phyloP scores from a whole-genome alignment of 129 eudicot species.

The Gnaphalium uliginosum region DNA sequence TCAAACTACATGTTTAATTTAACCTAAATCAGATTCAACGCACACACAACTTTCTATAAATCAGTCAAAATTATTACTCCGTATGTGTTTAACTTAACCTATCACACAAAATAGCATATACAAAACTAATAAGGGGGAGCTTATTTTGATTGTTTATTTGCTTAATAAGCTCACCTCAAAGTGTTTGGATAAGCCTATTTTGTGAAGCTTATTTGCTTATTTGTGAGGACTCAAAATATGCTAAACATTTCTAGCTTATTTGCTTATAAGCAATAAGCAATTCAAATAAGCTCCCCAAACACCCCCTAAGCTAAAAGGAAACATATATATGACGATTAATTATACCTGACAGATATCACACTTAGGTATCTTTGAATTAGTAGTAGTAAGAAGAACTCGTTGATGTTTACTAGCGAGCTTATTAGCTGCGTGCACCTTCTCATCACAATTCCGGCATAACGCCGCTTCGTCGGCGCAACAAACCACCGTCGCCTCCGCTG shows the following conservation, averaged over 20 bases:
- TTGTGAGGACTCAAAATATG: too few species aligned
- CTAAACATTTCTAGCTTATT: too few species aligned
- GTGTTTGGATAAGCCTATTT: too few species aligned
- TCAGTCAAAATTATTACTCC: conserved; percentile 4
- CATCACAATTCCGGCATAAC: conserved; percentile 67
- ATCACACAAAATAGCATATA: too few species aligned
- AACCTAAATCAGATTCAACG: not conserved
- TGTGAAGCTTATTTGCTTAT: too few species aligned
- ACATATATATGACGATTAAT: not conserved
- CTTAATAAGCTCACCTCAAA: too few species aligned
- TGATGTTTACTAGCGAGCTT: conserved; percentile 89
- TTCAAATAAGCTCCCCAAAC: too few species aligned
- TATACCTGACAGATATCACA: conserved; percentile 95
- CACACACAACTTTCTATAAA: not conserved
- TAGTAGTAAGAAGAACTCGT: conserved; percentile 56
- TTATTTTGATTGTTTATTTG: too few species aligned
- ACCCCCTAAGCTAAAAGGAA: not conserved
- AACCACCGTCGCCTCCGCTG: conserved; percentile 75
- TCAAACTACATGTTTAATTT: not conserved
- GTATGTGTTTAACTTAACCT: not conserved
- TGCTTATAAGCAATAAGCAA: too few species aligned
- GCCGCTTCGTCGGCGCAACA: conserved; percentile 99
- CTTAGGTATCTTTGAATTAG: conserved; percentile 66
- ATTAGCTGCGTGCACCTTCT: conserved; percentile 84
- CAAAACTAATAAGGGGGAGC: too few species aligned